Conservation (phyloP, 2,329 filamentous ascomycete genomes). For the Rhexocercosporidium sp. region DNA sequence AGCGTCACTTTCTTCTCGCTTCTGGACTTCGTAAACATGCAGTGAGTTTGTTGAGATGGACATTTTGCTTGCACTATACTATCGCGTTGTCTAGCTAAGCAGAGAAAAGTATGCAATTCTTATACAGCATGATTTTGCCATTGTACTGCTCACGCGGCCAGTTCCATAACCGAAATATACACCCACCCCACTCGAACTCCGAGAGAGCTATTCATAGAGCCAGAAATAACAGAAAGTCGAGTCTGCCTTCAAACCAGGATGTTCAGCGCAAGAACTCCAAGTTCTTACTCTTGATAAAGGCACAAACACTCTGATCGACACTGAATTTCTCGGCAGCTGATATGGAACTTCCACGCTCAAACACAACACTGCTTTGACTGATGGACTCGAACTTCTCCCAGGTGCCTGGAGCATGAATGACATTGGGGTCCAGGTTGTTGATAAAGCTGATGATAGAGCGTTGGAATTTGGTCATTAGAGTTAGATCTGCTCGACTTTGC, state of each 20-base stretch:
- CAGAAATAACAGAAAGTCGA: not conserved
- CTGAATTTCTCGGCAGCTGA: not conserved
- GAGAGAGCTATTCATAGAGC: too few relatives aligned
- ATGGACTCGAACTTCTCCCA: not conserved
- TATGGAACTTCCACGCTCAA: not conserved
- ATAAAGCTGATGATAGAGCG: conserved; percentile 21
- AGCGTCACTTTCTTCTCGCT: too few relatives aligned
- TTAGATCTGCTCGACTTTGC: conserved; percentile 13
- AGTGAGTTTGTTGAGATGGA: too few relatives aligned
- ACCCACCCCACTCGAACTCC: too few relatives aligned
- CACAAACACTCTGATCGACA: not conserved
- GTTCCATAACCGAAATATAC: too few relatives aligned
- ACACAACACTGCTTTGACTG: not conserved
- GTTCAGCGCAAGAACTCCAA: conserved; percentile 10
- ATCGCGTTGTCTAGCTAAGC: too few relatives aligned
- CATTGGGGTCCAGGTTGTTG: conserved; percentile 19
- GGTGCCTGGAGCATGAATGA: not conserved
- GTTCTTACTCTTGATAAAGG: conserved; percentile 11
- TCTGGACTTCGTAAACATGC: too few relatives aligned
- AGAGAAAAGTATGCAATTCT: too few relatives aligned
- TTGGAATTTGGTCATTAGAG: conserved; percentile 18
- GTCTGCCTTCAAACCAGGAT: too few relatives aligned
- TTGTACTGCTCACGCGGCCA: too few relatives aligned
- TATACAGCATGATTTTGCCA: too few relatives aligned
- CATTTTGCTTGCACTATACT: too few relatives aligned